Conservation (phyloP, 139 green algal species). For the Closterium sp. region DNA sequence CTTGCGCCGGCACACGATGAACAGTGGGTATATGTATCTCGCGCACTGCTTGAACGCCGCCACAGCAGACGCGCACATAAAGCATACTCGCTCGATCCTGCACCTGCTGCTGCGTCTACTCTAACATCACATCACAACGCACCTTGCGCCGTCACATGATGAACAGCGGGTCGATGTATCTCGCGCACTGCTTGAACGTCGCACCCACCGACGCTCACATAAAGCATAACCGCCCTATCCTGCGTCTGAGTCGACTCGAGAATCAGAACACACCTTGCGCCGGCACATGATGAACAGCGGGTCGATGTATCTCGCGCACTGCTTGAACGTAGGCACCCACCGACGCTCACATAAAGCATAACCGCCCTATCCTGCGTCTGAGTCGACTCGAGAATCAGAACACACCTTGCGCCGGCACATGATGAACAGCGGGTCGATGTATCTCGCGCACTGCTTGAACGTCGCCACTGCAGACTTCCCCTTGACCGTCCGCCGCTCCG, state of each 20-base stretch:
- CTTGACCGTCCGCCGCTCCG: conserved; percentile 40
- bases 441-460: conserved; percentile 78
- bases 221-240: too few species aligned
- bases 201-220: too few species aligned
- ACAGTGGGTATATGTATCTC: conserved; percentile 84
- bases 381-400: too few species aligned
- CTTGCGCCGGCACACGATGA: conserved; percentile 52
- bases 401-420: conserved; percentile 40
- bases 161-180: conserved; percentile 85
- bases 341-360: too few species aligned
- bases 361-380: too few species aligned
- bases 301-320: conserved; percentile 84
- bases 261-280: conserved; percentile 14
- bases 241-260: too few species aligned
- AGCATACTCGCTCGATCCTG: too few species aligned
- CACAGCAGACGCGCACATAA: too few species aligned
- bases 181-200: conserved; percentile 74
- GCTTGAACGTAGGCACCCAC: conserved; percentile 28
- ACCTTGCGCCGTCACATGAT: conserved; percentile 51
- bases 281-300: conserved; percentile 71
- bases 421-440: conserved; percentile 83
- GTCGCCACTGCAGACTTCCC: conserved; percentile 43
- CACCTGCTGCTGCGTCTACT: too few species aligned
- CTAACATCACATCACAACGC: not conserved
- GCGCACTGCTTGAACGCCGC: conserved; percentile 69